Percentiles rank a stretch among this genome's conserved stretches.
Evolutionary conservation across 192 early-diverging fungal species (phyloP).

Genomic region (Kappamyces sp.): DNA sequence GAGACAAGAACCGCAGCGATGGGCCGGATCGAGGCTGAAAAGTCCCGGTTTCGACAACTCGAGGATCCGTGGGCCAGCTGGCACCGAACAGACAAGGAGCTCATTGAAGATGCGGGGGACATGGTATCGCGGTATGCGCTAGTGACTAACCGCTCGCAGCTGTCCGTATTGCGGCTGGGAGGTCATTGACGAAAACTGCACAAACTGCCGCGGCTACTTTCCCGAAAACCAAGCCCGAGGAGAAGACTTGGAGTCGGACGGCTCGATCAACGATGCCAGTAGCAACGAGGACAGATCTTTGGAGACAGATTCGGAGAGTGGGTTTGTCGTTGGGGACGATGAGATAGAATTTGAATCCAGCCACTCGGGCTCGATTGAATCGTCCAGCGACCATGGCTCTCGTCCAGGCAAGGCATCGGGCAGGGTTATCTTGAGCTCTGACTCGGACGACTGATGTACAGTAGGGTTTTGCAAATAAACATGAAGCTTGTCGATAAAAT

Average conservation of each 20-base stretch:
- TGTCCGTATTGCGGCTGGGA: conserved; percentile 16
- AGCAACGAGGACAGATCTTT: too few relatives aligned
- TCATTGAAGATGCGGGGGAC: conserved; percentile 2
- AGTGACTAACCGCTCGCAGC: background rate
- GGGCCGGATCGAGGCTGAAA: background rate
- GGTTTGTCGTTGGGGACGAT: background rate
- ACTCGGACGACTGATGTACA: too few relatives aligned
- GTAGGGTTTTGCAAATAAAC: background rate
- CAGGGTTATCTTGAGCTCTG: too few relatives aligned
- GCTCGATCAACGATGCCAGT: too few relatives aligned
- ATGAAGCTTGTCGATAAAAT: background rate
- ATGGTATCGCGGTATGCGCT: conserved; percentile 1
- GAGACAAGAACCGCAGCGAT: conserved; percentile 1
- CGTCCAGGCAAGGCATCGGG: too few relatives aligned
- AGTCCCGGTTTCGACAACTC: background rate
- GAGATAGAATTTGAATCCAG: background rate
- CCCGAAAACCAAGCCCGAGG: background rate
- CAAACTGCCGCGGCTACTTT: background rate
- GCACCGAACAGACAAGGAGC: too few relatives aligned
- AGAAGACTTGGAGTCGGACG: background rate
- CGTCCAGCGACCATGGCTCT: too few relatives aligned
- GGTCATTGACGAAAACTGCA: conserved; percentile 4
- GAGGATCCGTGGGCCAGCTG: too few relatives aligned
- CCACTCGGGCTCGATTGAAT: too few relatives aligned
- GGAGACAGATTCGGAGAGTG: background rate